A percentile compares a stretch with the other conserved stretches of the same genome.
Evolutionary conservation across 345 rosid species (phyloP).

Genomic region (Acer saccharum): DNA sequence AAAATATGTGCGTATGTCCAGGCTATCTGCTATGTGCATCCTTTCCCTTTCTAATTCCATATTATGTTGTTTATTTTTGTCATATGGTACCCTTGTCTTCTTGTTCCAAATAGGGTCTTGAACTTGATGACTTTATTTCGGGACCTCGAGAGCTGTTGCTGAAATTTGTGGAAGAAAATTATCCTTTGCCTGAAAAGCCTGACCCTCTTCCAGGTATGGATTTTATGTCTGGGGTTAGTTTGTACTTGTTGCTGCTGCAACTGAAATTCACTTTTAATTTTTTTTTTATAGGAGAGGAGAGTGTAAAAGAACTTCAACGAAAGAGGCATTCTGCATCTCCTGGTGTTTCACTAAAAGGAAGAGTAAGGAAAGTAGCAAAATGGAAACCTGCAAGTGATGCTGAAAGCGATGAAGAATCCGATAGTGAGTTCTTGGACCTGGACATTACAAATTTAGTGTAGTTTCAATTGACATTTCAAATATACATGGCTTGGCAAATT

Average conservation of each 20-base stretch:
- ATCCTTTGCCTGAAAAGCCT: constrained; percentile 94
- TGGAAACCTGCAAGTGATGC: constrained; percentile 84
- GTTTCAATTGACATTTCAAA: not conserved
- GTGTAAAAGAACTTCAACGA: constrained; percentile 80
- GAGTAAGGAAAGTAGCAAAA: constrained; percentile 91
- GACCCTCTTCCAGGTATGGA: constrained; percentile 76
- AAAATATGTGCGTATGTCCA: constrained; percentile 74
- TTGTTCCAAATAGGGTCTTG: constrained; percentile 64
- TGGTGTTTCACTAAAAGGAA: constrained; percentile 85
- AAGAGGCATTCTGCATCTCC: constrained; percentile 93
- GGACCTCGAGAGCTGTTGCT: constrained; percentile 97
- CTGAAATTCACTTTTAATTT: constrained; percentile 14
- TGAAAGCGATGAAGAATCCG: constrained; percentile 86
- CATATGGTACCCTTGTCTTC: constrained; percentile 14
- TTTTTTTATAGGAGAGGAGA: constrained; percentile 69
- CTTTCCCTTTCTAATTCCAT: constrained; percentile 16
- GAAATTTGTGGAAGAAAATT: constrained; percentile 97
- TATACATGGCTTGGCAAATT: not conserved
- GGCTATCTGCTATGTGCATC: constrained; percentile 15
- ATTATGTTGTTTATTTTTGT: constrained; percentile 11
- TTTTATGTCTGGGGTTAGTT: constrained; percentile 1
- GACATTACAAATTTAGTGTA: not conserved
- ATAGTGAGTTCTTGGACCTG: constrained; percentile 52
- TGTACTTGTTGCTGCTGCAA: not conserved
- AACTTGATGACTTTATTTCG: constrained; percentile 98